Conservation (phyloP, 202 grass and related monocot genomes). For the Eragrostis tef region DNA sequence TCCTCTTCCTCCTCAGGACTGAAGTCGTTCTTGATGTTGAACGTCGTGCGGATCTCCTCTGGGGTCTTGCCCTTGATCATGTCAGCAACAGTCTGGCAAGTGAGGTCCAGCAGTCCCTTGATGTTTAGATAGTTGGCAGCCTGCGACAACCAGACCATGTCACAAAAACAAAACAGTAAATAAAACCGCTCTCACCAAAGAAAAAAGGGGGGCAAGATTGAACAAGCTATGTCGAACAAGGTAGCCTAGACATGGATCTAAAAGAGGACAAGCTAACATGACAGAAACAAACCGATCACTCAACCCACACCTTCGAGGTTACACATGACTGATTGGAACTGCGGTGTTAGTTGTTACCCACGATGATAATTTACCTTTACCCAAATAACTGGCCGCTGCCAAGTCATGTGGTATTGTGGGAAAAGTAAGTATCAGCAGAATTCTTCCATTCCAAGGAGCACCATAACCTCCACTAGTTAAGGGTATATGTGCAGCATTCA, state of each 20-base stretch:
- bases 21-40: conserved; percentile 68
- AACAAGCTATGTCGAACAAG: not conserved
- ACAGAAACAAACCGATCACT: not conserved
- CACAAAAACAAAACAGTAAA: not conserved
- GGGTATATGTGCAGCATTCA: not conserved
- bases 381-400: too few relatives aligned
- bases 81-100: conserved; percentile 65
- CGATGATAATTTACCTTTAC: too few relatives aligned
- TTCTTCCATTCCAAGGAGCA: not conserved
- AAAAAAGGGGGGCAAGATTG: too few relatives aligned
- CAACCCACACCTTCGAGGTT: too few relatives aligned
- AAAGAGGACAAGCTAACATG: not conserved
- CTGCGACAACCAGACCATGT: conserved; percentile 2
- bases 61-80: conserved; percentile 79
- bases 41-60: conserved; percentile 66
- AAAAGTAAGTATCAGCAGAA: not conserved
- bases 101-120: conserved; percentile 66
- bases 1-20: conserved; percentile 63
- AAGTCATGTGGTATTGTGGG: too few relatives aligned
- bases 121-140: conserved; percentile 72
- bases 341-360: too few relatives aligned
- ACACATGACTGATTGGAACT: too few relatives aligned
- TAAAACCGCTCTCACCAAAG: too few relatives aligned
- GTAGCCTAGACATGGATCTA: not conserved
- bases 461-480: not conserved